These are phyloP conservation scores for Curvularia spicifera DNA, from an alignment of 2,329 filamentous ascomycete species.

Conservation along the genomic window DNA sequence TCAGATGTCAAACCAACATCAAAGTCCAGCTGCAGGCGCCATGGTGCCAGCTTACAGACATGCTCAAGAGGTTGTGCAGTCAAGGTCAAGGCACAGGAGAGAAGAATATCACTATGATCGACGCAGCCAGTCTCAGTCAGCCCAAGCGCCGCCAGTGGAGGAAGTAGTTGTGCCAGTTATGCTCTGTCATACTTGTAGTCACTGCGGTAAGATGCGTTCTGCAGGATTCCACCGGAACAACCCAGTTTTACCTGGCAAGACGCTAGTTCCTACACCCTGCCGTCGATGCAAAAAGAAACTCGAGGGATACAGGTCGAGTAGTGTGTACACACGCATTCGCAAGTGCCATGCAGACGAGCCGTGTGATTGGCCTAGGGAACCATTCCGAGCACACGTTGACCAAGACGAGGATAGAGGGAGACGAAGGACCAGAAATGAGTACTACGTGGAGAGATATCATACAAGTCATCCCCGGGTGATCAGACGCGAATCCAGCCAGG, in stretches of 20 bases:
- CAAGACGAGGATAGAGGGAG: constrained; percentile 33
- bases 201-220: constrained; percentile 45
- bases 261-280: constrained; percentile 34
- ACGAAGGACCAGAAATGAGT: constrained; percentile 29
- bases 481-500: constrained; percentile 27
- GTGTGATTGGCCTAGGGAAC: constrained; percentile 36
- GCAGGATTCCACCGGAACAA: constrained; percentile 44
- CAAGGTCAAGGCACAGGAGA: constrained; percentile 21
- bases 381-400: constrained; percentile 26
- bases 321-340: constrained; percentile 28
- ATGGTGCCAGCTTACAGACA: constrained; percentile 25
- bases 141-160: constrained; percentile 19
- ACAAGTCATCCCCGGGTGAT: constrained; percentile 26
- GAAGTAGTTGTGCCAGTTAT: constrained; percentile 32
- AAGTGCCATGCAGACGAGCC: constrained; percentile 33
- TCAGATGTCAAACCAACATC: constrained; percentile 11
- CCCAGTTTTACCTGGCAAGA: constrained; percentile 44
- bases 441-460: constrained; percentile 25
- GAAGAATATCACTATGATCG: constrained; percentile 29
- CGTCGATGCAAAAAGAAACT: constrained; percentile 42
- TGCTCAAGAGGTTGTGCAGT: constrained; percentile 19
- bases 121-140: constrained; percentile 17
- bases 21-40: constrained; percentile 7
- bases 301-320: constrained; percentile 20
- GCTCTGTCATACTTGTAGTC: constrained; percentile 45